Evolutionary conservation across 2,329 filamentous ascomycete genomes (phyloP).

Genomic region (Arthrinium phaeospermum): DNA sequence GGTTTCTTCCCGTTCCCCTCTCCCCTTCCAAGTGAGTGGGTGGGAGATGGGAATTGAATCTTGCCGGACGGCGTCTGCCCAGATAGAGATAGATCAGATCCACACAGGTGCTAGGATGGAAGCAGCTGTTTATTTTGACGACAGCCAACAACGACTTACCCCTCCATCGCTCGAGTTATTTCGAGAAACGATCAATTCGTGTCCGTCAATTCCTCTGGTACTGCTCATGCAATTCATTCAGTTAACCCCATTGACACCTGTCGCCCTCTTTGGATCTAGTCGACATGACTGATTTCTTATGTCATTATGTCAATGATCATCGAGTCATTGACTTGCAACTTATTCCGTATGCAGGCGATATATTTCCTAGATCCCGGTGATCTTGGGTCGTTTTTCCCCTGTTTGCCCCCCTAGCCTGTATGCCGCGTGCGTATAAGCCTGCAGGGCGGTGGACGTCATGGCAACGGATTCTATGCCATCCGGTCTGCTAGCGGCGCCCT

Average conservation of each 20-base stretch:
- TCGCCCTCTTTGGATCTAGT: too few species aligned
- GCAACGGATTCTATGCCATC: background rate
- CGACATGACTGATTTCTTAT: too few species aligned
- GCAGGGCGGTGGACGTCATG: background rate
- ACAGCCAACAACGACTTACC: background rate
- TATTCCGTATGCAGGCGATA: too few species aligned
- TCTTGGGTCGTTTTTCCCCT: too few species aligned
- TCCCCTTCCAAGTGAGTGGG: background rate
- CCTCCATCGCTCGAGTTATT: background rate
- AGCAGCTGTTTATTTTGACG: background rate
- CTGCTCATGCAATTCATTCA: background rate
- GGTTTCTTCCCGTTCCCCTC: background rate
- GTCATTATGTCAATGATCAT: too few species aligned
- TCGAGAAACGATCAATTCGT: background rate
- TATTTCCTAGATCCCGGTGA: too few species aligned
- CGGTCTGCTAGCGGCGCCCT: conserved; percentile 3
- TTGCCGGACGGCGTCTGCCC: background rate
- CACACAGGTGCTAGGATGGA: background rate
- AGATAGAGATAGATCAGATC: background rate
- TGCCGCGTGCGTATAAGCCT: background rate
- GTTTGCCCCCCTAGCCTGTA: too few species aligned
- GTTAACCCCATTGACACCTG: background rate
- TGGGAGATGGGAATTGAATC: background rate
- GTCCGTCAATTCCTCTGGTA: background rate
- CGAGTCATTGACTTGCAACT: too few species aligned